phyloP scores from a whole-genome alignment of 169 alveolate species.

The Cryptosporidium parvum region DNA sequence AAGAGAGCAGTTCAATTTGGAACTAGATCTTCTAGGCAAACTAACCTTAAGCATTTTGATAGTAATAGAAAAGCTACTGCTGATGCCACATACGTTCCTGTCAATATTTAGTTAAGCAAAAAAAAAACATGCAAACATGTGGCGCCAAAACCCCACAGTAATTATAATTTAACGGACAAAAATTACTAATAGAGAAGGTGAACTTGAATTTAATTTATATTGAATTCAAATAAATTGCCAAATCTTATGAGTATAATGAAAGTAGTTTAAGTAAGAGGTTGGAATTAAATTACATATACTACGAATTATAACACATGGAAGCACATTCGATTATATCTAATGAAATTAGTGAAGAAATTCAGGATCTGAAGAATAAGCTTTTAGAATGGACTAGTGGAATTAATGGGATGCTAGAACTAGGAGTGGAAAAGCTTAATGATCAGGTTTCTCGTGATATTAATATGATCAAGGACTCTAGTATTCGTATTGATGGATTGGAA shows the following conservation, averaged over 20 bases:
- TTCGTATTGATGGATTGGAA: constrained; percentile 65
- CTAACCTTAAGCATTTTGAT: constrained; percentile 85
- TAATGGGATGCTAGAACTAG: constrained; percentile 13
- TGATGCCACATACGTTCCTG: constrained; percentile 21
- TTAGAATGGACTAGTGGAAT: constrained; percentile 62
- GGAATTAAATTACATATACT: not conserved
- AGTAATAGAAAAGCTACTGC: constrained; percentile 85
- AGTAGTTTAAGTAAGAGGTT: not conserved
- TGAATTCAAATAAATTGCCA: not conserved
- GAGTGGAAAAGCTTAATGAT: constrained; percentile 28
- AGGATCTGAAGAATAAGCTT: constrained; percentile 31
- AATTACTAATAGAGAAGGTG: not conserved
- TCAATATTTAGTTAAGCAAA: not conserved
- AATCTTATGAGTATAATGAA: not conserved
- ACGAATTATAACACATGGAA: constrained; percentile 13
- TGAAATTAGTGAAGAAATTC: constrained; percentile 45
- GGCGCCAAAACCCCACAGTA: constrained; percentile 42
- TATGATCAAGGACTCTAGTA: constrained; percentile 52
- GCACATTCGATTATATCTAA: constrained; percentile 38
- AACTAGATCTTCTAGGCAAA: constrained; percentile 84
- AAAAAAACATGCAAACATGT: not conserved
- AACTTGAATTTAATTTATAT: not conserved
- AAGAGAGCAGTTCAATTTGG: constrained; percentile 91
- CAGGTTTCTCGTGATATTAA: constrained; percentile 21
- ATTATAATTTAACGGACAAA: not conserved